A percentile compares a stretch with the other conserved stretches of the same genome.
Evolutionary conservation across 768 basidiomycete species (phyloP).

Genomic region (Amanita thiersii): DNA sequence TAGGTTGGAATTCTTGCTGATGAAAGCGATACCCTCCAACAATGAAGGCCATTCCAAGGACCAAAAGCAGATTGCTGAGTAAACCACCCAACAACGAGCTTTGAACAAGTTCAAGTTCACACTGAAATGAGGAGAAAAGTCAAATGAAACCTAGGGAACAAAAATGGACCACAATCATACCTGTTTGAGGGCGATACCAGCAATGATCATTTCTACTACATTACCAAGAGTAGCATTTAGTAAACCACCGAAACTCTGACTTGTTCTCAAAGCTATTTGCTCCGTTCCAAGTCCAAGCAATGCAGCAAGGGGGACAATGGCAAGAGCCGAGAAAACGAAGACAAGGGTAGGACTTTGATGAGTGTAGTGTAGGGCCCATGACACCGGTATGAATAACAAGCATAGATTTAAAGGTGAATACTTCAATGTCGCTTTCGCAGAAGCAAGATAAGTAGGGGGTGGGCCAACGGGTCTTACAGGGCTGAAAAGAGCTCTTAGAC

Average conservation of each 20-base stretch:
- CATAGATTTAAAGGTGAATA: conserved; percentile 35
- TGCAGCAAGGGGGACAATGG: conserved; percentile 43
- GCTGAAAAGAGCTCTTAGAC: conserved; percentile 24
- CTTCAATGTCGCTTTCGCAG: conserved; percentile 20
- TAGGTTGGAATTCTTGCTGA: conserved; percentile 45
- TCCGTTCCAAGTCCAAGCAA: conserved; percentile 46
- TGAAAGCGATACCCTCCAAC: conserved; percentile 40
- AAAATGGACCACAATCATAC: conserved; percentile 17
- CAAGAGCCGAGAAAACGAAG: conserved; percentile 40
- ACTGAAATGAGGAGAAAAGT: conserved; percentile 25
- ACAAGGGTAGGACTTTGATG: conserved; percentile 36
- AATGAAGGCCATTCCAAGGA: conserved; percentile 79
- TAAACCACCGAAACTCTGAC: conserved; percentile 42
- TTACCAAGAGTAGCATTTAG: conserved; percentile 48
- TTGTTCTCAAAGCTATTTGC: conserved; percentile 39
- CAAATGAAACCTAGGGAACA: no score
- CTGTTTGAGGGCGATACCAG: conserved; percentile 32
- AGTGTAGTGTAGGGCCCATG: conserved; percentile 38
- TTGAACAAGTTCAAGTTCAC: conserved; percentile 46
- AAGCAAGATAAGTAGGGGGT: conserved; percentile 24
- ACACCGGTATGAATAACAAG: conserved; percentile 40
- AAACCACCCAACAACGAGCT: conserved; percentile 44
- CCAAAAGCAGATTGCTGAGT: conserved; percentile 69
- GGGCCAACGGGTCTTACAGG: conserved; percentile 24
- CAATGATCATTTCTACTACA: conserved; percentile 44